Evolutionary conservation across 2,329 filamentous ascomycete species (phyloP).

Genomic region (Endoconidiophora laricicola): DNA sequence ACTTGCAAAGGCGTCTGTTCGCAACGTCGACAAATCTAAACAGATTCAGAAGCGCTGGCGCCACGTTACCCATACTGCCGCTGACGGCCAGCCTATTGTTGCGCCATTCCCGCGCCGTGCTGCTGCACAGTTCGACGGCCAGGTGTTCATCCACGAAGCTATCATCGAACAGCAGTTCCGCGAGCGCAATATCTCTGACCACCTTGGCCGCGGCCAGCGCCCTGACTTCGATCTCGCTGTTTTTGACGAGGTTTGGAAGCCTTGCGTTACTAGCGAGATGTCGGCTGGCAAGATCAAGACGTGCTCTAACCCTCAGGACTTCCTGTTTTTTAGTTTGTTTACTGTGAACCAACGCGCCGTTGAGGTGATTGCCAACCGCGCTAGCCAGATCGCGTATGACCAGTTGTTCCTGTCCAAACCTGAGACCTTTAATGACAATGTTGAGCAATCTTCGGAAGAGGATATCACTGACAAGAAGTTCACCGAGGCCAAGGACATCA

Average conservation of each 20-base stretch:
- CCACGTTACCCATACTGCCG: conserved; percentile 10
- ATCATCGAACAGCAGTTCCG: conserved; percentile 34
- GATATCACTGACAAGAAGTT: neutral
- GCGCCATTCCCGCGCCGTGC: conserved; percentile 24
- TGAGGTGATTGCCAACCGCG: conserved; percentile 10
- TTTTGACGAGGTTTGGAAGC: conserved; percentile 27
- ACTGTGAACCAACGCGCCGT: conserved; percentile 20
- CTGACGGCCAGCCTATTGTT: conserved; percentile 17
- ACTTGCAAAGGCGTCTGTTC: conserved; percentile 12
- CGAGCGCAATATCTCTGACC: conserved; percentile 25
- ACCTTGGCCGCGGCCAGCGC: conserved; percentile 26
- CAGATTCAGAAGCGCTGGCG: conserved; percentile 11
- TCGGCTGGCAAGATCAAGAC: conserved; percentile 11
- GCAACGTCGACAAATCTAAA: conserved; percentile 4
- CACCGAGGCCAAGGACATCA: no score
- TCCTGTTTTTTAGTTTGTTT: conserved; percentile 37
- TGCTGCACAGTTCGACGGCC: conserved; percentile 26
- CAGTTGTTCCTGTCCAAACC: conserved; percentile 15
- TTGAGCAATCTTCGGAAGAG: neutral
- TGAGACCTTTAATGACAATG: conserved; percentile 14
- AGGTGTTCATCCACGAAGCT: conserved; percentile 25
- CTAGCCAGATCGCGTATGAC: conserved; percentile 3
- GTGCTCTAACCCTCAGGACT: conserved; percentile 29
- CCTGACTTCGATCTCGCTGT: conserved; percentile 19
- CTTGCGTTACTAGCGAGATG: conserved; percentile 23